Evolutionary conservation across 306 rosid genomes (phyloP), one percentile per base, ranked within the genome.

Genomic region (Coriaria nepalensis): DNA sequence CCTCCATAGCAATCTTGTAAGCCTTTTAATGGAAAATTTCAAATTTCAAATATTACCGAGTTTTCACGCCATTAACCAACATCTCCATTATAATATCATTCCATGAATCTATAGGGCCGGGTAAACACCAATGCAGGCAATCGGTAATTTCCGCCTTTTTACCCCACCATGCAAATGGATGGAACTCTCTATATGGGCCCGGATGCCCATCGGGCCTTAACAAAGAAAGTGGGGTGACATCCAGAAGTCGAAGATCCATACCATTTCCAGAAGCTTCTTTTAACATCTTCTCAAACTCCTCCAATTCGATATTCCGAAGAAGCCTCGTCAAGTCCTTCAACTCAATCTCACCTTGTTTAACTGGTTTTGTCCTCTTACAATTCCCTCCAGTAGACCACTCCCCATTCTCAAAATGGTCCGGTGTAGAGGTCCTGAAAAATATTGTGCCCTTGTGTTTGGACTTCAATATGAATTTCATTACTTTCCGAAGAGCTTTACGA

Each of bases 171-270:
- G 73, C 93, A 62, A 69, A 92, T 47, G 96, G 98, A 53, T 82
- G 78, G 64, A 62, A 92, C 52, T 71, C 58, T 66, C 98, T 67
- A 57, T 77, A 92, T 6, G 88, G 70, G 29, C 98, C 98, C 40
- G 98, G 98, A 78, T 92, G 98, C 33, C 98, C 96, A 35, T 92
- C 98, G 2, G 98, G 98, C 72, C 98, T 78, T 87, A 78, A 40
- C 50, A 64, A 64, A 2, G 87, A 79, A 42, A 92, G 94, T 1
- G 73, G 63, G 37, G 72, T 61, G 35, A 79, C 50, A 59, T 92
- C 98, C 43, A 76, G 73, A 47, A 85, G 81, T 64, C 75, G 82
- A 33, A 92, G 65, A 46, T 77, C 78, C 57, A 82, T 68, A 63
- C 88, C 96, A 7, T 65, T 67, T 50, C 33, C 60, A 32, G 67